These are phyloP conservation scores for Blumeria hordei DNA, from an alignment of 2,329 filamentous ascomycete species.

Conservation along the genomic window DNA sequence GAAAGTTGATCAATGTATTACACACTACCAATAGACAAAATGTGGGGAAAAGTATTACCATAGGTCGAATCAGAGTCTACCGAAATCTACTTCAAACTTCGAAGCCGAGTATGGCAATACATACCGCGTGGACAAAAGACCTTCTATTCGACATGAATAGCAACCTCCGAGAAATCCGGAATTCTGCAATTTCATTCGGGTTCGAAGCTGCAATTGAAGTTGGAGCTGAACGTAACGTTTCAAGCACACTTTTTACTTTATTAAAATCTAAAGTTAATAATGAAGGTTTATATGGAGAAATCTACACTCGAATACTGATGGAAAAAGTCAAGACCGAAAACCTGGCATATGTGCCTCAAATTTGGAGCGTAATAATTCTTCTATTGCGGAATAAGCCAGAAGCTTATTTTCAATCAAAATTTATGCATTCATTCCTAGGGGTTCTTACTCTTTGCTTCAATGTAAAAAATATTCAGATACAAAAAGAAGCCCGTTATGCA, in stretches of 20 bases:
- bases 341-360: conserved; percentile 49
- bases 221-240: conserved; percentile 42
- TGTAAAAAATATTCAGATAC: conserved; percentile 43
- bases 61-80: conserved; percentile 57
- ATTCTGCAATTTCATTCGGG: conserved; percentile 50
- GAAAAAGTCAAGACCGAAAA: conserved; percentile 43
- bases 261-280: conserved; percentile 22
- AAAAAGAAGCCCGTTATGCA: conserved; percentile 54
- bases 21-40: conserved; percentile 49
- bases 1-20: conserved; percentile 44
- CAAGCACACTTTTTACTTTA: conserved; percentile 40
- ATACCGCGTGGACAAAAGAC: conserved; percentile 60
- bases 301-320: conserved; percentile 41
- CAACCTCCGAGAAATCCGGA: conserved; percentile 49
- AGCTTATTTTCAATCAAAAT: conserved; percentile 41
- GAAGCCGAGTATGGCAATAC: conserved; percentile 41
- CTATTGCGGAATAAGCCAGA: conserved; percentile 40
- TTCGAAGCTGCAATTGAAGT: conserved; percentile 43
- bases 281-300: conserved; percentile 34
- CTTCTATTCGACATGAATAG: conserved; percentile 65
- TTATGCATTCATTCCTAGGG: conserved; percentile 49
- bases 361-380: conserved; percentile 68
- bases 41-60: conserved; percentile 58
- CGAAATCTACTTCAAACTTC: conserved; percentile 51
- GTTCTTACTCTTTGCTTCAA: conserved; percentile 73